Evolutionary conservation across 2,329 filamentous ascomycete species (phyloP).

Genomic region (Xylaria sp.): DNA sequence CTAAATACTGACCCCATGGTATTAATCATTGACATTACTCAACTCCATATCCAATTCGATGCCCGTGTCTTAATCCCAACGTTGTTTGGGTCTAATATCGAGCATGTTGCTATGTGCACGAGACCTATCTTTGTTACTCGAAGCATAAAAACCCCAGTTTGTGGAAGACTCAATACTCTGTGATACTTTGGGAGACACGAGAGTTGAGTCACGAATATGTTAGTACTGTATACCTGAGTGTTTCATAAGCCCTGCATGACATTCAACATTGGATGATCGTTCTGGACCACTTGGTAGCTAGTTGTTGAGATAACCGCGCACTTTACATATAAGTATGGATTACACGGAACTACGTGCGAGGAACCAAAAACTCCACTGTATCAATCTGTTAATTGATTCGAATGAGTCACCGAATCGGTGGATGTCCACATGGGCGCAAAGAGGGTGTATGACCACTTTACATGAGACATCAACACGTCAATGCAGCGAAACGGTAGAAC

Average conservation of each 20-base stretch:
- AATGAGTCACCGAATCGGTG: not conserved
- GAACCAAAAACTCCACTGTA: not conserved
- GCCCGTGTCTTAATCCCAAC: fast-evolving
- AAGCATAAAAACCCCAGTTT: not conserved
- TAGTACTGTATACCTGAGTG: not conserved
- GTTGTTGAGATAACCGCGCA: not conserved
- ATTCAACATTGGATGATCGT: not conserved
- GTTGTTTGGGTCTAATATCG: not conserved
- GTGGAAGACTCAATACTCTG: no score
- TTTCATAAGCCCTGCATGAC: no score
- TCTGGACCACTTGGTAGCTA: no score
- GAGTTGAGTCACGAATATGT: not conserved
- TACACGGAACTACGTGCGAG: not conserved
- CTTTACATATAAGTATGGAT: not conserved
- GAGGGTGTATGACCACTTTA: not conserved
- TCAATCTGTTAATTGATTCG: not conserved
- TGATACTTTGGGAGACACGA: not conserved
- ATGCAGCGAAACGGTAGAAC: not conserved
- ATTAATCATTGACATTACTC: no score
- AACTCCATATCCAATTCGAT: not conserved
- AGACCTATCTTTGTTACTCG: not conserved
- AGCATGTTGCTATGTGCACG: not conserved
- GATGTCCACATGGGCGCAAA: not conserved
- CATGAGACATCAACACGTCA: not conserved
- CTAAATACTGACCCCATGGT: no score